Evolutionary conservation across 148 eudicot species (phyloP).

Genomic region (Gaultheria prostrata): DNA sequence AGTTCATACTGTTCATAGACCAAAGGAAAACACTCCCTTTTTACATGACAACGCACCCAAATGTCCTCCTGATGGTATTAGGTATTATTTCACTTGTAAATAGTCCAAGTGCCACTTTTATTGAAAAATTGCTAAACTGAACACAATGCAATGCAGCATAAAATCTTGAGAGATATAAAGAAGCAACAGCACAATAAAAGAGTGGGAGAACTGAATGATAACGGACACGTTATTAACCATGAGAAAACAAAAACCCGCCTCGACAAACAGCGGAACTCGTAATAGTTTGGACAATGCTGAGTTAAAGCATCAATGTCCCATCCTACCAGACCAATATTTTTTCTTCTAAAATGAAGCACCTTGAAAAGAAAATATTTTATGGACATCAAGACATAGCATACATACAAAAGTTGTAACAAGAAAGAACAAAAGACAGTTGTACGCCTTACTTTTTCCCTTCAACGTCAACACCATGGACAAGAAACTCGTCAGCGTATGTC

Average conservation of each 20-base stretch:
- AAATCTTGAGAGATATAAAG: neutral
- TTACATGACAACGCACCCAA: neutral
- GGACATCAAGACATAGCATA: conserved; percentile 1
- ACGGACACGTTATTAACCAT: neutral
- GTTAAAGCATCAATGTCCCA: neutral
- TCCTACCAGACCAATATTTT: neutral
- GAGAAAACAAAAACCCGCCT: neutral
- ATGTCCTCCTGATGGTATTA: neutral
- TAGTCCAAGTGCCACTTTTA: neutral
- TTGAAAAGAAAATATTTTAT: neutral
- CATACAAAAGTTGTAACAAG: conserved; percentile 11
- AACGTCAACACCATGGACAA: conserved; percentile 98
- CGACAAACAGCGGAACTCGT: neutral
- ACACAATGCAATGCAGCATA: neutral
- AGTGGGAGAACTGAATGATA: neutral
- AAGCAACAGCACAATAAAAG: neutral
- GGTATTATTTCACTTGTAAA: neutral
- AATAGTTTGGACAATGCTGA: neutral
- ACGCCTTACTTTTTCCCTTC: conserved; percentile 95
- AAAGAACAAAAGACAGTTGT: neutral
- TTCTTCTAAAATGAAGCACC: neutral
- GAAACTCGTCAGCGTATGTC: conserved; percentile 86
- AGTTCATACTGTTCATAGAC: neutral
- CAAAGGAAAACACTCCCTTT: neutral
- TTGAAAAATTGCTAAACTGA: neutral